Conservation (phyloP, 2,329 filamentous ascomycete genomes). For the Dactylellina parvicollis region DNA sequence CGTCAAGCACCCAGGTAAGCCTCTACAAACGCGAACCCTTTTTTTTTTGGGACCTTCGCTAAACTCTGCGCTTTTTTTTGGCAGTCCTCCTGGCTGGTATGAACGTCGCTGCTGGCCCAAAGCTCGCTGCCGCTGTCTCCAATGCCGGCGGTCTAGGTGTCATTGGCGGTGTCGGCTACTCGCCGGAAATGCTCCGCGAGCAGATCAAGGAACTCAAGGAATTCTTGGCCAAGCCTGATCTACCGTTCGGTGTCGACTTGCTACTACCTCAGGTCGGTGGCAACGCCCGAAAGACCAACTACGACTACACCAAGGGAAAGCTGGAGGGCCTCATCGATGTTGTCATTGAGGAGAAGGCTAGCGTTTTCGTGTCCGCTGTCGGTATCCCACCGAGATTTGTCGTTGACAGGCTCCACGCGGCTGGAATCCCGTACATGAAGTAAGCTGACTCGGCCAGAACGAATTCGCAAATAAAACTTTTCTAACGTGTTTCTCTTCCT, state of each 20-base stretch:
- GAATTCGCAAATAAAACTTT: neutral
- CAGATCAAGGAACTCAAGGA: constrained; percentile 87
- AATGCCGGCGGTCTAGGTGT: constrained; percentile 97
- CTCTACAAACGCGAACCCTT: neutral
- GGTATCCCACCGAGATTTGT: constrained; percentile 89
- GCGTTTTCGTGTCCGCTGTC: constrained; percentile 95
- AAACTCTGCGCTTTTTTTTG: neutral
- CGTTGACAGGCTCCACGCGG: constrained; percentile 87
- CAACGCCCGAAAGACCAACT: constrained; percentile 79
- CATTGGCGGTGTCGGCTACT: constrained; percentile 94
- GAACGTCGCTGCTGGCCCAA: constrained; percentile 97
- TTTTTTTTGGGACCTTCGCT: neutral
- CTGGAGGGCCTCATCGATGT: constrained; percentile 89
- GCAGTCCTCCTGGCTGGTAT: constrained; percentile 91
- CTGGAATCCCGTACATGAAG: constrained; percentile 96
- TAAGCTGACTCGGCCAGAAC: constrained; percentile 61
- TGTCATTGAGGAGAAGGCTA: constrained; percentile 89
- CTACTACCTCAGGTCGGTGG: constrained; percentile 94
- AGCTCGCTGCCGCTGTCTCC: constrained; percentile 93
- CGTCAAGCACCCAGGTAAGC: constrained; percentile 82
- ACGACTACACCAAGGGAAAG: constrained; percentile 99
- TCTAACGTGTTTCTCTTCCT: constrained; percentile 2
- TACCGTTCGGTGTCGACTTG: constrained; percentile 93
- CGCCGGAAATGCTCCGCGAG: constrained; percentile 94
- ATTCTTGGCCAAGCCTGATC: constrained; percentile 86